phyloP scores from a whole-genome alignment of 805 yeast species.

The Saturnispora mendoncae region DNA sequence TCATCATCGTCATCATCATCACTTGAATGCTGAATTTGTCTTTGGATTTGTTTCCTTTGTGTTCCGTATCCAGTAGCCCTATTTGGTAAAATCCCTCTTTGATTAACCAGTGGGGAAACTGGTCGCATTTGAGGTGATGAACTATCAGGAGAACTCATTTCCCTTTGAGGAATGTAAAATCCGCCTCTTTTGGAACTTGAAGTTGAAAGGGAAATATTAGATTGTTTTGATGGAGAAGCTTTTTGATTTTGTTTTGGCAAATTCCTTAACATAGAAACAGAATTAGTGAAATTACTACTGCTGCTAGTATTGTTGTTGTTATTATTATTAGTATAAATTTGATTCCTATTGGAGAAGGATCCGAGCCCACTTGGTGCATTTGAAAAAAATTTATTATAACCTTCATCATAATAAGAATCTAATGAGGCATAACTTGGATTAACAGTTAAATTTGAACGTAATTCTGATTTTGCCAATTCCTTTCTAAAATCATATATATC shows the following conservation, averaged over 20 bases:
- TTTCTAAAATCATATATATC: slow-evolving; percentile 20
- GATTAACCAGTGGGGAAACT: background rate
- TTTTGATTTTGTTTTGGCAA: background rate
- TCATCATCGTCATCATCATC: slow-evolving; percentile 2
- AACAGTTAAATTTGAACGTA: slow-evolving; percentile 18
- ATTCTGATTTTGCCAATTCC: slow-evolving; percentile 14
- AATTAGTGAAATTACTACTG: too few species aligned
- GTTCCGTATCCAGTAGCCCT: too few species aligned
- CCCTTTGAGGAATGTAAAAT: background rate
- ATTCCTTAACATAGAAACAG: background rate
- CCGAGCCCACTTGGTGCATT: background rate
- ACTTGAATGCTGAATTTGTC: background rate
- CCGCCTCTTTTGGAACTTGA: background rate
- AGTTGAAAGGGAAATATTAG: background rate
- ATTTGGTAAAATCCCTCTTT: background rate
- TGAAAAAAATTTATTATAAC: slow-evolving; percentile 12
- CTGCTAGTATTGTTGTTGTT: too few species aligned
- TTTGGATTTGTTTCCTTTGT: background rate
- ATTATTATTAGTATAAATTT: background rate
- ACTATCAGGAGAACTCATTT: background rate
- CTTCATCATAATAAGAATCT: slow-evolving; percentile 49
- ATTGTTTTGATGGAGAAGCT: background rate
- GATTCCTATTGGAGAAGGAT: background rate
- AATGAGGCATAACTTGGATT: slow-evolving; percentile 73
- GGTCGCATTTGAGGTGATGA: background rate